Base-by-base conservation (phyloP, 768 basidiomycete genomes). In the Kwoniella heveanensis region DNA sequence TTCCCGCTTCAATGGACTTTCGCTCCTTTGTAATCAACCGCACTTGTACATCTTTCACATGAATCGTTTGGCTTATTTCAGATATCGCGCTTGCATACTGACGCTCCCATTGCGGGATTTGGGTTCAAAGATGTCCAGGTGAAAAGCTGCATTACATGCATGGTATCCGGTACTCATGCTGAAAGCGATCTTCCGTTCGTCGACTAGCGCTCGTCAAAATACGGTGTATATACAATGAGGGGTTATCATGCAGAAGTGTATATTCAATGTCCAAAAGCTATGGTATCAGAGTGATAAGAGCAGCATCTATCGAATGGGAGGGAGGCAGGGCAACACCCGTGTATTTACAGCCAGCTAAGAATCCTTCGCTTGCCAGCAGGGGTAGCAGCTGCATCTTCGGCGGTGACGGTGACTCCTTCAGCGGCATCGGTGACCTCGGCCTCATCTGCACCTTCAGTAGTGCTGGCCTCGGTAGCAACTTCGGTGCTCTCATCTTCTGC, bases 351-450 rank as follows among this genome's bases (percentile, higher is more conserved):
- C 47, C 67, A 62, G 48, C 55, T 50, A 13, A 24, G 25, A 22
- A 62, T 62, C 27, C 61, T 21, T 36, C 61, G 54, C 17, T 62
- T 62, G 37, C 67, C 67, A 54, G 44, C 55, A 13, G 51, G 51
- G 59, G 62, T 62, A 10, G 57, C 17, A 15, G 57, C 49, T 1
- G 70, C 64, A 46, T 67, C 67, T 10, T 39, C 67, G 39, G 70
- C 70, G 12, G 70, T 72, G 62, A 72, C 57, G 17, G 70, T 72
- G 15, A 72, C 54, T 1, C 55, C 70, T 15, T 39, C 39, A 39
- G 49, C 50, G 13, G 53, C 27, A 27, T 51, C 17, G 21, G 39
- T 44, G 19, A 17, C 17, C 39, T 44, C 39, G 19, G 39, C 6
- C 17, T 44, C 39, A 10, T 3, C 39, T 3, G 10, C 39, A 3